Evolutionary conservation across 352 stramenopile genomes (phyloP), one percentile per base, ranked within the genome.

Genomic region (Globisporangium yorkense): DNA sequence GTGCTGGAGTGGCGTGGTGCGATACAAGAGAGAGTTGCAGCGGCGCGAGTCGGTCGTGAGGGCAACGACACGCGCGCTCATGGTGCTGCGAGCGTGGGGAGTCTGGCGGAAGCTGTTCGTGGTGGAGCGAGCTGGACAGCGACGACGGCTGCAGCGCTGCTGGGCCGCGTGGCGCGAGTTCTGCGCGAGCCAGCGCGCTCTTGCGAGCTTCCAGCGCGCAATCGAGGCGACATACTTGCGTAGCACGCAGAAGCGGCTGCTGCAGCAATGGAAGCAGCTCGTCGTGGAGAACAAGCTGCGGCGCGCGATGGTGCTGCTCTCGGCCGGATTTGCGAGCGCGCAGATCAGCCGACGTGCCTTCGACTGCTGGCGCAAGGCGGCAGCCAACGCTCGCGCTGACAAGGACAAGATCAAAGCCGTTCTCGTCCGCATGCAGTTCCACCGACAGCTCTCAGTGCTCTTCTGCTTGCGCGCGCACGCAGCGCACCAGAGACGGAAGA

Each of bases 31-130:
- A 15, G 51, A 53, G 37, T 13, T 58, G 1, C 56, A 20, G 7
- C 45, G 27, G 1, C 49, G 49, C 6, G n/a, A 56, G 10, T 31
- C 29, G 7, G n/a, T 59, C 37, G 59, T 57, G n/a, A 51, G 1
- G 12, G 48, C 48, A 39, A 59, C 46, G 4, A 18, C 37, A 5
- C 18, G 35, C 1, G 45, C 41, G 24, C 44, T 59, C 5, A 18
- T 41, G 6, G 49, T 64, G 13, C 9, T 82, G 15, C 56, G 51
- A 13, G 21, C 57, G 4, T 84, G 74, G 74, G 67, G 62, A 33
- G 40, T 47, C 2, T 84, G 74, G 74, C 68, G 70, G 13, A 73
- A 78, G 29, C 24, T 75, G n/a, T 61, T 76, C 48, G 43, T 75
- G 24, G 60, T 78, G 7, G 44, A 46, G 2, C 65, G 66, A 37